phyloP scores from a whole-genome alignment of 2,329 filamentous ascomycete genomes.

The Chaetoscypha palmicola region DNA sequence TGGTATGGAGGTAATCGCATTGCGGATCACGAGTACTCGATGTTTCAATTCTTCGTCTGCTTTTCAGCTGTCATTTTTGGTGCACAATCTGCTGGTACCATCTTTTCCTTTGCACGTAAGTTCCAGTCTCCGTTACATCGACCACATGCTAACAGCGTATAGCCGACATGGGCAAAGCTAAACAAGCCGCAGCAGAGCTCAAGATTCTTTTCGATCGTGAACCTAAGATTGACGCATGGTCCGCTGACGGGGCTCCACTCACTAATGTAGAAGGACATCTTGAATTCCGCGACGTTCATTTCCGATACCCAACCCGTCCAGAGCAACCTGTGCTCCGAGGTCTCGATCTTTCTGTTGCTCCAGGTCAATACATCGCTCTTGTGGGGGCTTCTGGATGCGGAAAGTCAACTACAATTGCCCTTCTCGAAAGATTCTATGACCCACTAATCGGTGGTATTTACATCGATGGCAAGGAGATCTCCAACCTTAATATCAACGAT shows the following conservation, averaged over 20 bases:
- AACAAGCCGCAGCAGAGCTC: constrained; percentile 71
- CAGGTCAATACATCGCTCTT: constrained; percentile 78
- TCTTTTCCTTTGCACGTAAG: constrained; percentile 72
- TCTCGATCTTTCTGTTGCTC: constrained; percentile 64
- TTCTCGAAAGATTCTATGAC: constrained; percentile 93
- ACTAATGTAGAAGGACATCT: constrained; percentile 65
- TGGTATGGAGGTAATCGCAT: constrained; percentile 85
- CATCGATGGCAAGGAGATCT: constrained; percentile 78
- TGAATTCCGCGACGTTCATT: constrained; percentile 89
- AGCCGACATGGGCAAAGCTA: constrained; percentile 86
- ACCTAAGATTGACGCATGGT: constrained; percentile 79
- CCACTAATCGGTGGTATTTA: constrained; percentile 72
- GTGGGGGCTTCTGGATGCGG: constrained; percentile 94
- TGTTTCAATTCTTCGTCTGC: constrained; percentile 89
- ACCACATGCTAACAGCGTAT: constrained; percentile 12
- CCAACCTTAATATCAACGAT: constrained; percentile 71
- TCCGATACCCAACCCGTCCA: constrained; percentile 84
- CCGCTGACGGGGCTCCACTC: constrained; percentile 56
- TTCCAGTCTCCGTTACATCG: background rate
- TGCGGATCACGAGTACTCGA: constrained; percentile 59
- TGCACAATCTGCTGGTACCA: constrained; percentile 81
- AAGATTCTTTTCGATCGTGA: constrained; percentile 78
- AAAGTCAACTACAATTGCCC: constrained; percentile 86
- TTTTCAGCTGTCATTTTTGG: constrained; percentile 87
- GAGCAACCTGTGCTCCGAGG: constrained; percentile 90